Conservation (phyloP, 2,329 filamentous ascomycete genomes). For the Diplodia seriata region DNA sequence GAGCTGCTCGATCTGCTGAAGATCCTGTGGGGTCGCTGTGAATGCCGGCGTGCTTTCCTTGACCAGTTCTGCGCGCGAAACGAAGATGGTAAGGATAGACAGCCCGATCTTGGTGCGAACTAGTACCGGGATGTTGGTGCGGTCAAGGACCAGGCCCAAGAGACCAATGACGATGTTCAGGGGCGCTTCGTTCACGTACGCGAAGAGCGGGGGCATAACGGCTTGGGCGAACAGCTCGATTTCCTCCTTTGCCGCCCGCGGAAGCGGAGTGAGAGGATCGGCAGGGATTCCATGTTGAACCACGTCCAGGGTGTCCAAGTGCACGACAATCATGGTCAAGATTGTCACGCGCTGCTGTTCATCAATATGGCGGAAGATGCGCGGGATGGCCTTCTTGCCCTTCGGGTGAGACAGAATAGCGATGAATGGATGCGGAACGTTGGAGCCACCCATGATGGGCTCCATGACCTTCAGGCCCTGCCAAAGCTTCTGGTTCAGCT, state of each 20-base stretch:
- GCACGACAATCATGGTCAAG: constrained; percentile 92
- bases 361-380: constrained; percentile 91
- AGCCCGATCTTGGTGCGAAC: constrained; percentile 87
- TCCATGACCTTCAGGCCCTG: constrained; percentile 88
- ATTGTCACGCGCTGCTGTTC: constrained; percentile 94
- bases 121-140: constrained; percentile 83
- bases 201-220: constrained; percentile 89
- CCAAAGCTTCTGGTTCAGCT: constrained; percentile 85
- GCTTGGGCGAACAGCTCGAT: constrained; percentile 88
- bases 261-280: constrained; percentile 75
- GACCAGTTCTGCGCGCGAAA: constrained; percentile 91
- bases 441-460: constrained; percentile 70
- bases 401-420: constrained; percentile 93
- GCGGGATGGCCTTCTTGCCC: constrained; percentile 93
- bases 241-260: constrained; percentile 78
- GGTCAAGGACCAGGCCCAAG: constrained; percentile 80
- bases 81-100: constrained; percentile 88
- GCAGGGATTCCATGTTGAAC: constrained; percentile 73
- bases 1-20: constrained; percentile 75
- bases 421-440: constrained; percentile 86
- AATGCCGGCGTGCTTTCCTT: constrained; percentile 77
- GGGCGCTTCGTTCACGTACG: constrained; percentile 88
- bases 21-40: constrained; percentile 63
- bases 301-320: constrained; percentile 91
- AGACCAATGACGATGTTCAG: constrained; percentile 91